Evolutionary conservation across 306 rosid genomes (phyloP).

Genomic region (Inga laurina): DNA sequence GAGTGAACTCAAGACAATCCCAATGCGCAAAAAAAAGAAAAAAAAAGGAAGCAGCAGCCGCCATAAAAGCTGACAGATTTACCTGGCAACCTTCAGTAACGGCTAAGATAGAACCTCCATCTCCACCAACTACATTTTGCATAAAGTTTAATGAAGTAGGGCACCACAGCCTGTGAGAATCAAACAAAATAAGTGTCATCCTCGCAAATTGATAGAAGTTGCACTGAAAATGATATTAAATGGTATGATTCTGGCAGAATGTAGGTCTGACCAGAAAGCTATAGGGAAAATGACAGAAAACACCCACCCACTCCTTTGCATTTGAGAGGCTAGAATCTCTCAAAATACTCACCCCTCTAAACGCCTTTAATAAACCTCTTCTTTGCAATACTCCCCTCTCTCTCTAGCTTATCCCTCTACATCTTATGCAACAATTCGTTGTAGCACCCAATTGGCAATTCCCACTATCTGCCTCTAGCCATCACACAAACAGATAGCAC

Average conservation of each 20-base stretch:
- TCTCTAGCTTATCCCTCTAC: background rate
- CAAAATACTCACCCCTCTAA: background rate
- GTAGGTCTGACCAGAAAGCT: background rate
- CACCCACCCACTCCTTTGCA: background rate
- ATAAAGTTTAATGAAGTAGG: conserved; percentile 73
- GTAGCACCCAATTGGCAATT: background rate
- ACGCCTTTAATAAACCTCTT: background rate
- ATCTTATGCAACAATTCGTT: too few species aligned
- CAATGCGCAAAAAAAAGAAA: background rate
- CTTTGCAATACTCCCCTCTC: background rate
- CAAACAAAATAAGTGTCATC: conserved; percentile 22
- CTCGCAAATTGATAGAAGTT: background rate
- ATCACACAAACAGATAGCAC: background rate
- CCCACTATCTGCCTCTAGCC: background rate
- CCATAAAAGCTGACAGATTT: conserved; percentile 6
- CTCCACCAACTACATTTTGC: conserved; percentile 52
- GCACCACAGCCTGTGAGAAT: conserved; percentile 68
- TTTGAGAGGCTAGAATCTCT: background rate
- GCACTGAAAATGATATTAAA: background rate
- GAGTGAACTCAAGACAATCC: conserved; percentile 24
- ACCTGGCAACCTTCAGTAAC: conserved; percentile 95
- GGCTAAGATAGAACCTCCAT: conserved; percentile 64
- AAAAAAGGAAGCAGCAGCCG: background rate
- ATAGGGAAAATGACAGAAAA: background rate
- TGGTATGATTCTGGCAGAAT: background rate